A percentile compares a stretch with the other conserved stretches of the same genome.
Conservation (phyloP, 108 stramenopile species). For the Stephanodiscus triporus region DNA sequence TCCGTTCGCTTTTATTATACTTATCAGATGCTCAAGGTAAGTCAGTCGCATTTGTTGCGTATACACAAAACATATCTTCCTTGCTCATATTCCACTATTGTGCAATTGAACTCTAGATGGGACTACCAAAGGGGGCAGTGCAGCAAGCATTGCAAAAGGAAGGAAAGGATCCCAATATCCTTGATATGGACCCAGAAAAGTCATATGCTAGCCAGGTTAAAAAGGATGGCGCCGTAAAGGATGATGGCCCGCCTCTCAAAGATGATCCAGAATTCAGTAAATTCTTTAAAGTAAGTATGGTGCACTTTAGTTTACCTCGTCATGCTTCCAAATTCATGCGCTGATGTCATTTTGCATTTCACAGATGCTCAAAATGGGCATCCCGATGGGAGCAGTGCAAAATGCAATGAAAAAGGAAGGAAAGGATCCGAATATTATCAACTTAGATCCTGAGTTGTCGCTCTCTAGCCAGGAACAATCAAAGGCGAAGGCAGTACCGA, state of each 20-base stretch:
- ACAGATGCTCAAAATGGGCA: conserved; percentile 52
- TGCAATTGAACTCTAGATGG: conserved; percentile 28
- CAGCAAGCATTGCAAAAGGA: conserved; percentile 49
- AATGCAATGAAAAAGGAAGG: conserved; percentile 50
- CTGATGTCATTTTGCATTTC: not conserved
- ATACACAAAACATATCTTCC: too few relatives aligned
- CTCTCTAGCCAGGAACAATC: conserved; percentile 27
- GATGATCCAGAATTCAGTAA: conserved; percentile 58
- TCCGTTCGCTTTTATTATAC: not conserved
- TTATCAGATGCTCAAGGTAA: too few relatives aligned
- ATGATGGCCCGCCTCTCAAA: conserved; percentile 39
- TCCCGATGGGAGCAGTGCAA: conserved; percentile 56
- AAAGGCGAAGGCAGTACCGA: conserved; percentile 14
- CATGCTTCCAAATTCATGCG: not conserved
- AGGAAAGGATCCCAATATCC: conserved; percentile 51
- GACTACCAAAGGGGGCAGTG: conserved; percentile 55
- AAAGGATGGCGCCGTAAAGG: not conserved
- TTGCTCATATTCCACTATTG: not conserved
- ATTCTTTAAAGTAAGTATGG: conserved; percentile 47
- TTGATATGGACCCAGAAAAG: conserved; percentile 46
- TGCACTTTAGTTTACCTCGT: not conserved
- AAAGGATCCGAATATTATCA: conserved; percentile 48
- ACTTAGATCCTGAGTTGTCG: conserved; percentile 44
- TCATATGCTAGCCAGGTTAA: conserved; percentile 5
- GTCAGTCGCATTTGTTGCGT: too few relatives aligned